Conservation (phyloP, 179 eudicot genomes). For the Silene vulgaris region DNA sequence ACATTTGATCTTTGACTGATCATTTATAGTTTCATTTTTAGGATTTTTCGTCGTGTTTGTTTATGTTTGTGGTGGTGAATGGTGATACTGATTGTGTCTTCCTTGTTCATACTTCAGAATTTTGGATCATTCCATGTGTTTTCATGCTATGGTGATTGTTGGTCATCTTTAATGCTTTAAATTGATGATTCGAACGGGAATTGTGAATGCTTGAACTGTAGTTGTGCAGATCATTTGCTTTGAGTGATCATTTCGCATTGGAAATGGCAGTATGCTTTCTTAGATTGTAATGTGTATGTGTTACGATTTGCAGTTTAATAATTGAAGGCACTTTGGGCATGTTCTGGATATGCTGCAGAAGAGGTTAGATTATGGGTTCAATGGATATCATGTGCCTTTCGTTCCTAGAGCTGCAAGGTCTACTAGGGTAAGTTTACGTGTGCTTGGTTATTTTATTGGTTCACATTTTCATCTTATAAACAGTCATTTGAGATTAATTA, state of each 20-base stretch:
- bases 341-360: slow-evolving; percentile 81
- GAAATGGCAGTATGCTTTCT: not conserved
- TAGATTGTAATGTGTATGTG: not conserved
- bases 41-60: not conserved
- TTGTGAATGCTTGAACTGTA: not conserved
- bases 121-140: slow-evolving; percentile 2
- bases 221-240: not conserved
- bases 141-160: not conserved
- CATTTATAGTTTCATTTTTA: not conserved
- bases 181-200: not conserved
- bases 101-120: no score
- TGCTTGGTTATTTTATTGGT: slow-evolving; percentile 9
- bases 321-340: slow-evolving; percentile 43
- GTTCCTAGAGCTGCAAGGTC: slow-evolving; percentile 82
- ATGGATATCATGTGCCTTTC: slow-evolving; percentile 76
- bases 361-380: slow-evolving; percentile 67
- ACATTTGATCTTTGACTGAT: not conserved
- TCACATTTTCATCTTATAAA: not conserved
- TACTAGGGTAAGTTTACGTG: slow-evolving; percentile 51
- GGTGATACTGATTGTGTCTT: not conserved
- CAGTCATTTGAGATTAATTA: not conserved
- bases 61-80: slow-evolving; percentile 13
- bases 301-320: slow-evolving; percentile 8
- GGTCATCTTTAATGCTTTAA: not conserved
- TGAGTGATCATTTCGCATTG: not conserved